phyloP scores from a whole-genome alignment of 208 protist genomes.

The Wallacemonas rigidus region DNA sequence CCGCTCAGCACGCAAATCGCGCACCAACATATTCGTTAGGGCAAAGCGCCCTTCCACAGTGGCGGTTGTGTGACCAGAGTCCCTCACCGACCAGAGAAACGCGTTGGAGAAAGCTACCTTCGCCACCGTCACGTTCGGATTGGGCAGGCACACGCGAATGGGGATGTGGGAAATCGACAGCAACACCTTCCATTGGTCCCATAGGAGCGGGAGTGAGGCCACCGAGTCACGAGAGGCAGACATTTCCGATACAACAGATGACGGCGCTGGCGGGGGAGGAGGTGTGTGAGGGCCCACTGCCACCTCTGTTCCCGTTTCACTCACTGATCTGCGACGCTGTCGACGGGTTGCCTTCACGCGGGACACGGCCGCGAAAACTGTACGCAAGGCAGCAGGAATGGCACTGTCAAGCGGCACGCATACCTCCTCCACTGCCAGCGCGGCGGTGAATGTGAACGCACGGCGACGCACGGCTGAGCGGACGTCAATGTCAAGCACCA shows the following conservation, averaged over 20 bases:
- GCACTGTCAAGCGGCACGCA: constrained; percentile 23
- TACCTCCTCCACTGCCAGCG: constrained; percentile 33
- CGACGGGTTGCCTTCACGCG: neutral
- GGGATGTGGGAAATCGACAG: constrained; percentile 56
- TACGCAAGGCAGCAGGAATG: neutral
- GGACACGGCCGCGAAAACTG: neutral
- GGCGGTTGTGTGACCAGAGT: constrained; percentile 24
- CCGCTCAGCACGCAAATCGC: constrained; percentile 44
- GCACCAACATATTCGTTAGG: constrained; percentile 45
- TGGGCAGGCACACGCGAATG: constrained; percentile 38
- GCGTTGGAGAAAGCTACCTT: constrained; percentile 48
- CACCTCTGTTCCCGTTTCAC: neutral
- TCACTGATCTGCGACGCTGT: neutral
- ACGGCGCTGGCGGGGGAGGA: no score
- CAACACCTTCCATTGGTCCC: constrained; percentile 51
- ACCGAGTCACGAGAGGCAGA: neutral
- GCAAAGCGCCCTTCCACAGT: constrained; percentile 52
- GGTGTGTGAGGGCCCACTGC: neutral
- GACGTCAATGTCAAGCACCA: constrained; percentile 8
- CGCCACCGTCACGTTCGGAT: constrained; percentile 34
- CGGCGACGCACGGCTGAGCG: neutral
- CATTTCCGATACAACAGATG: no score
- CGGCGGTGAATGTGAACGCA: constrained; percentile 15
- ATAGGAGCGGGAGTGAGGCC: constrained; percentile 23
- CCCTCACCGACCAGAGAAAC: constrained; percentile 51